phyloP scores from a whole-genome alignment of 257 asterid species.

The Henckelia pumila region DNA sequence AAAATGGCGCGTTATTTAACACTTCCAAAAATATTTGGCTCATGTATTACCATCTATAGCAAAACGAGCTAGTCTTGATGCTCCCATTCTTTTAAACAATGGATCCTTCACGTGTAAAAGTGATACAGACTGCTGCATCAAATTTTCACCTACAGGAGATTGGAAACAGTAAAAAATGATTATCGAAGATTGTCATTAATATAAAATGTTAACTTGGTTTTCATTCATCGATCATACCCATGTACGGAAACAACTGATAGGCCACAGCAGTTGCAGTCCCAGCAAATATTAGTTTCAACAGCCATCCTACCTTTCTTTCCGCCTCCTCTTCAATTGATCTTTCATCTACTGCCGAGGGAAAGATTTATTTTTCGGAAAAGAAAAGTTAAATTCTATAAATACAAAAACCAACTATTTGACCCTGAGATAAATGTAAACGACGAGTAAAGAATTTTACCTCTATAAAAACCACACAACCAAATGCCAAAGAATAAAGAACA shows the following conservation, averaged over 20 bases:
- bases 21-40: slow-evolving; percentile 6
- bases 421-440: slow-evolving; percentile 5
- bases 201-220: slow-evolving; percentile 2
- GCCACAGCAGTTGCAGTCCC: slow-evolving; percentile 75
- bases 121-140: slow-evolving; percentile 83
- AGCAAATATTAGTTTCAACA: slow-evolving; percentile 71
- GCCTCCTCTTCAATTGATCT: slow-evolving; percentile 75
- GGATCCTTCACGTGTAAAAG: slow-evolving; percentile 94
- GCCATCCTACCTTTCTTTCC: slow-evolving; percentile 90
- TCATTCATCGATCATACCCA: slow-evolving; percentile 55
- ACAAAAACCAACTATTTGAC: slow-evolving; percentile 3
- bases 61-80: slow-evolving; percentile 91
- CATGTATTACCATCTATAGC: slow-evolving; percentile 76
- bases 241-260: slow-evolving; percentile 80
- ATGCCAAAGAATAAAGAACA: too few relatives aligned
- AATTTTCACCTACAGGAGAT: slow-evolving; percentile 65
- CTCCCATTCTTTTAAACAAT: slow-evolving; percentile 94
- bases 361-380: not conserved
- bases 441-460: too few relatives aligned
- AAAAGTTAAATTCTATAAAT: not conserved
- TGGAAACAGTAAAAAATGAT: slow-evolving; percentile 19
- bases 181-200: slow-evolving; percentile 19
- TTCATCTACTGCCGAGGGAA: slow-evolving; percentile 47
- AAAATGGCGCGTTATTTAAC: slow-evolving; percentile 10
- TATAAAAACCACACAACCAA: too few relatives aligned